A percentile compares a stretch with the other conserved stretches of the same genome.
Conservation (phyloP, 768 basidiomycete species). For the Suillus luteus region DNA sequence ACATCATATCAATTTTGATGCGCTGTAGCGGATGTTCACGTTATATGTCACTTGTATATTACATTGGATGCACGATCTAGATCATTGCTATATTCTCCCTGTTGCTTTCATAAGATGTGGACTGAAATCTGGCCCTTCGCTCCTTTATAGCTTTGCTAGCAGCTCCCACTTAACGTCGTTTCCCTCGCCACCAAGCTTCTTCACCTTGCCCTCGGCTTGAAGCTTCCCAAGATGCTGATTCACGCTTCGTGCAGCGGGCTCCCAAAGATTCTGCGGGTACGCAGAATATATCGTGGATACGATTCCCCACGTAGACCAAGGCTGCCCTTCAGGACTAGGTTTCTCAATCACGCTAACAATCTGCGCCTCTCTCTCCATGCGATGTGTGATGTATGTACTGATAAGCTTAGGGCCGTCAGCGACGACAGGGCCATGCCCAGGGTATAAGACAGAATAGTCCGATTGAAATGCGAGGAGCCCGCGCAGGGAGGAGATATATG, state of each 20-base stretch:
- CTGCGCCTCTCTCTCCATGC: slow-evolving; percentile 79
- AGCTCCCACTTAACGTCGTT: slow-evolving; percentile 52
- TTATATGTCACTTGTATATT: slow-evolving; percentile 11
- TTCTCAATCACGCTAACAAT: slow-evolving; percentile 56
- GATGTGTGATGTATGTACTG: slow-evolving; percentile 74
- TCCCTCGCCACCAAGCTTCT: slow-evolving; percentile 51
- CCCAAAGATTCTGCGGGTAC: slow-evolving; percentile 72
- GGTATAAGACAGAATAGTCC: slow-evolving; percentile 65
- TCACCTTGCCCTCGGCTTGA: slow-evolving; percentile 61
- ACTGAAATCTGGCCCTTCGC: neutral
- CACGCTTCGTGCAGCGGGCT: slow-evolving; percentile 69
- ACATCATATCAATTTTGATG: slow-evolving; percentile 98
- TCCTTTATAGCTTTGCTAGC: slow-evolving; percentile 15
- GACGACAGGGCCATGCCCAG: slow-evolving; percentile 86
- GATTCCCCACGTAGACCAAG: slow-evolving; percentile 67
- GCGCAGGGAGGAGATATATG: slow-evolving; percentile 67
- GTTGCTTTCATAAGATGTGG: neutral
- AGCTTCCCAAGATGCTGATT: slow-evolving; percentile 76
- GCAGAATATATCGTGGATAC: slow-evolving; percentile 67
- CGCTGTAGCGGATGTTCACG: slow-evolving; percentile 51
- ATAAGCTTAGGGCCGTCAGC: slow-evolving; percentile 61
- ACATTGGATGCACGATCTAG: slow-evolving; percentile 8
- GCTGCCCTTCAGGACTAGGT: slow-evolving; percentile 29
- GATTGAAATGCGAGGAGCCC: slow-evolving; percentile 49
- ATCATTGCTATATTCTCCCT: slow-evolving; percentile 1